Evolutionary conservation across 2,329 filamentous ascomycete species (phyloP).

Genomic region (Paraphoma sp.): DNA sequence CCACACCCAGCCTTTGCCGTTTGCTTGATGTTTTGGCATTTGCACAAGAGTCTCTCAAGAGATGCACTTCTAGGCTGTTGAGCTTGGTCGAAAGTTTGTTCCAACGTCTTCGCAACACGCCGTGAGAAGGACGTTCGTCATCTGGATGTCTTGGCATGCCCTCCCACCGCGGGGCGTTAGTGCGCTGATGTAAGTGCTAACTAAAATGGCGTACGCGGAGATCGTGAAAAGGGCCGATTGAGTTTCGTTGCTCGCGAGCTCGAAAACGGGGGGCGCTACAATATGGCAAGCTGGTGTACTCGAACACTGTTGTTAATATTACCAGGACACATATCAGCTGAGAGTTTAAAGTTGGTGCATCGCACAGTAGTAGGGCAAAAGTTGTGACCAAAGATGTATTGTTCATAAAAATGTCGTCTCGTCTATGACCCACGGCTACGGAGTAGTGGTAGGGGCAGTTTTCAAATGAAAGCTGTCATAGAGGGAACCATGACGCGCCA

Average conservation of each 20-base stretch:
- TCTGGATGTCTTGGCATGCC: not conserved
- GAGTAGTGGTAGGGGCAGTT: not conserved
- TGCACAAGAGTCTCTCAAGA: not conserved
- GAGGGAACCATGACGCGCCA: not conserved
- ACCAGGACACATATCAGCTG: no score
- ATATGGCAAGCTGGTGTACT: no score
- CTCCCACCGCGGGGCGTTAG: not conserved
- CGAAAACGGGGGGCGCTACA: no score
- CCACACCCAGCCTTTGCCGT: not conserved
- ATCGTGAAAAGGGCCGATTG: not conserved
- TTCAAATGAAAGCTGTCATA: not conserved
- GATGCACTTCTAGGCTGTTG: not conserved
- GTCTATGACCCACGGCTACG: not conserved
- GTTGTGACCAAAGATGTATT: no score
- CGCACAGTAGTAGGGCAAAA: no score
- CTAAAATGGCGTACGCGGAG: not conserved
- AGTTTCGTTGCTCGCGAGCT: no score
- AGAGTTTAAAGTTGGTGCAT: no score
- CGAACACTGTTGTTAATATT: no score
- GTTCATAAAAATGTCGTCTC: no score
- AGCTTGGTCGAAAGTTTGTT: conserved; percentile 9
- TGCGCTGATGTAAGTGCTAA: not conserved
- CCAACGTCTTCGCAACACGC: not conserved
- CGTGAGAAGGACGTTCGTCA: not conserved
- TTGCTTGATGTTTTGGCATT: conserved; percentile 12